phyloP scores from a whole-genome alignment of 2,329 filamentous ascomycete genomes.

The Plenodomus biglobosus region DNA sequence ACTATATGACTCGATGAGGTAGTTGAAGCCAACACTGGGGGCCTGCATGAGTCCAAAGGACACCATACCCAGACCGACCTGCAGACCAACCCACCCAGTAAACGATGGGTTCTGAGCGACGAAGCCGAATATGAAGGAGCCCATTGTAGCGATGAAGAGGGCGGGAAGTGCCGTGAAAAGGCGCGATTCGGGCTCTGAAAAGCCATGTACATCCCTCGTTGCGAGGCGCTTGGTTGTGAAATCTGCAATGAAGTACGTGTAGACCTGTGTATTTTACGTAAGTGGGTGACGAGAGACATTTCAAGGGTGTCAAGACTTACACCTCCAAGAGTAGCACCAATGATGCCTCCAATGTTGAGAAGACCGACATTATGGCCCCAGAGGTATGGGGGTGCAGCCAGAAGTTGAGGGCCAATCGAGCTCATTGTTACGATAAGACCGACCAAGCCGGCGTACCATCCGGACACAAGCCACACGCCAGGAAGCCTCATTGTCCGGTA shows the following conservation, averaged over 20 bases:
- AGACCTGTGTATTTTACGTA: slow-evolving; percentile 9
- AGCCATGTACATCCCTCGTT: slow-evolving; percentile 40
- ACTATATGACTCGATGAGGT: slow-evolving; percentile 55
- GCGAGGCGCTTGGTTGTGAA: slow-evolving; percentile 42
- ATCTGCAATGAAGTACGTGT: slow-evolving; percentile 45
- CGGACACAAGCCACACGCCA: slow-evolving; percentile 47
- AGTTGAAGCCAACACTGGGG: slow-evolving; percentile 49
- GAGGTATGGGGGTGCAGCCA: slow-evolving; percentile 45
- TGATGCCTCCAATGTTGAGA: slow-evolving; percentile 43
- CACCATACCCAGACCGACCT: slow-evolving; percentile 46
- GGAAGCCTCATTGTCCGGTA: slow-evolving; percentile 44
- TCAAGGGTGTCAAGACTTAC: slow-evolving; percentile 4
- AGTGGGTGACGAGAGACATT: background rate
- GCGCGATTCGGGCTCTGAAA: slow-evolving; percentile 45
- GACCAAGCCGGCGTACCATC: slow-evolving; percentile 48
- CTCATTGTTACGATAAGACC: slow-evolving; percentile 46
- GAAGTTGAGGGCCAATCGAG: slow-evolving; percentile 42
- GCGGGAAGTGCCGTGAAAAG: slow-evolving; percentile 45
- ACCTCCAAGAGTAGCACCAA: slow-evolving; percentile 43
- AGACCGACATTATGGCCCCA: slow-evolving; percentile 47
- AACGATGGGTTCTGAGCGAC: slow-evolving; percentile 42
- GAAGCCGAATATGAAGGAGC: slow-evolving; percentile 46
- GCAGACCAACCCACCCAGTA: slow-evolving; percentile 45
- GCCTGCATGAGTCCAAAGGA: slow-evolving; percentile 47
- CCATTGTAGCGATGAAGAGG: slow-evolving; percentile 43